Percentiles rank a stretch among this genome's conserved stretches.
Conservation (phyloP, 768 basidiomycete species). For the Dioszegia crocea region DNA sequence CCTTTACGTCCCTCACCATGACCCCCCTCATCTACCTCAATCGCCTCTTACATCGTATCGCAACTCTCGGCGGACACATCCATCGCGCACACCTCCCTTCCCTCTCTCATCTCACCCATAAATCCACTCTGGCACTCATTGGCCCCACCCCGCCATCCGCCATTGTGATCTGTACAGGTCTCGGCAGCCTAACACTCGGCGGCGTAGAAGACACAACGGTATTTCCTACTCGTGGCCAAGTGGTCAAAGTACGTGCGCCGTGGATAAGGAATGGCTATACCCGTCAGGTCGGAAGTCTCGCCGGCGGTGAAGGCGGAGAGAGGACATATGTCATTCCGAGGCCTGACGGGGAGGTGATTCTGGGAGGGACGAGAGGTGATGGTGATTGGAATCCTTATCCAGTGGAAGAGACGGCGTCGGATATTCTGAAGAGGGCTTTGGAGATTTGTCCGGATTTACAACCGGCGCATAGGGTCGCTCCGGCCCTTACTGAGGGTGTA, state of each 20-base stretch:
- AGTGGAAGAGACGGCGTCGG: constrained; percentile 26
- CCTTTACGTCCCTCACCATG: constrained; percentile 50
- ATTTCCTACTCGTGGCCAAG: constrained; percentile 48
- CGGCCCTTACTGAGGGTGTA: background rate
- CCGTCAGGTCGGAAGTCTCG: constrained; percentile 36
- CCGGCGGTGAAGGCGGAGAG: constrained; percentile 43
- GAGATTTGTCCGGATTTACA: constrained; percentile 44
- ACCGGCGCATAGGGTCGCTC: constrained; percentile 19
- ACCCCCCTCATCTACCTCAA: constrained; percentile 44
- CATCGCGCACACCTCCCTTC: constrained; percentile 31
- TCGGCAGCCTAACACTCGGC: constrained; percentile 43
- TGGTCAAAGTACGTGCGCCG: constrained; percentile 40
- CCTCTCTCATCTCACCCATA: constrained; percentile 23
- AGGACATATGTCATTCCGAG: constrained; percentile 50
- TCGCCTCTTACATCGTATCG: constrained; percentile 30
- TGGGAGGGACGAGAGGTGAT: constrained; percentile 49
- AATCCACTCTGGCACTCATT: constrained; percentile 18
- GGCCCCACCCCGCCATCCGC: constrained; percentile 15
- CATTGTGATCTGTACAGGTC: constrained; percentile 45
- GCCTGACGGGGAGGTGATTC: constrained; percentile 46
- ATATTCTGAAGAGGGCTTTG: constrained; percentile 41
- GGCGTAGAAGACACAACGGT: constrained; percentile 42
- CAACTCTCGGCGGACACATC: constrained; percentile 19
- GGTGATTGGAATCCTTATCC: constrained; percentile 47
- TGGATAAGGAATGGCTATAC: constrained; percentile 47